A percentile compares a stretch with the other conserved stretches of the same genome.
Evolutionary conservation across 139 green algal species (phyloP).

Genomic region (Tetraselmis chui): DNA sequence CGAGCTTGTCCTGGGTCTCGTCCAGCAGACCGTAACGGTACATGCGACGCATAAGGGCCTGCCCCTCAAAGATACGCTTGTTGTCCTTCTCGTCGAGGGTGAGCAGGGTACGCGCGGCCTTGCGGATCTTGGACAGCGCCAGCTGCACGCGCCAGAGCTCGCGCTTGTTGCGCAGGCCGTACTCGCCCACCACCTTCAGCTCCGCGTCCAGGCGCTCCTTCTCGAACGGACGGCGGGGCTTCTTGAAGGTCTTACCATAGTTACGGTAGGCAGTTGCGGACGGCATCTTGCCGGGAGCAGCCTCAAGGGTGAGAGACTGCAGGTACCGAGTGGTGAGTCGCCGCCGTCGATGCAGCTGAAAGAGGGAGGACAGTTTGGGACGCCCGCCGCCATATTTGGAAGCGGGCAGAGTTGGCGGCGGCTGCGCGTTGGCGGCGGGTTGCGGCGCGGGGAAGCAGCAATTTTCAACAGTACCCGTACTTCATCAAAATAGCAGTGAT

Average conservation of each 20-base stretch:
- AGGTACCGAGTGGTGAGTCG: too few species aligned
- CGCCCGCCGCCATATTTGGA: too few species aligned
- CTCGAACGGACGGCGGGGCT: slow-evolving; percentile 97
- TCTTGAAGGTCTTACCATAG: slow-evolving; percentile 98
- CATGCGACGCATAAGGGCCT: slow-evolving; percentile 91
- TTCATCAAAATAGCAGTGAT: too few species aligned
- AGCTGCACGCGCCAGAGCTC: slow-evolving; percentile 99
- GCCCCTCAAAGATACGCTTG: slow-evolving; percentile 95
- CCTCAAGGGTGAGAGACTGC: too few species aligned
- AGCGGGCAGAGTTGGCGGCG: too few species aligned
- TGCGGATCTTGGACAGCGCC: slow-evolving; percentile 78
- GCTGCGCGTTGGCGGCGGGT: too few species aligned
- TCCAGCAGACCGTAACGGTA: slow-evolving; percentile 95
- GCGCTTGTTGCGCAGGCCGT: slow-evolving; percentile 97
- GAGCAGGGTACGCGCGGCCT: slow-evolving; percentile 89
- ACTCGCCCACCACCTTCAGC: slow-evolving; percentile 99
- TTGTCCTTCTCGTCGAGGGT: slow-evolving; percentile 94
- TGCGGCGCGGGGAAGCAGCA: too few species aligned
- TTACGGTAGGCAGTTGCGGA: slow-evolving; percentile 19
- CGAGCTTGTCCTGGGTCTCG: slow-evolving; percentile 93
- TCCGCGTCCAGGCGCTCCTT: slow-evolving; percentile 98
- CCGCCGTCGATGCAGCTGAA: too few species aligned
- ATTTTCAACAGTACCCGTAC: too few species aligned
- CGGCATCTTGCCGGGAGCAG: slow-evolving; percentile 12
- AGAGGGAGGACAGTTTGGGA: too few species aligned